phyloP scores from a whole-genome alignment of 306 rosid genomes.

The peach (Prunus persica) region DNA sequence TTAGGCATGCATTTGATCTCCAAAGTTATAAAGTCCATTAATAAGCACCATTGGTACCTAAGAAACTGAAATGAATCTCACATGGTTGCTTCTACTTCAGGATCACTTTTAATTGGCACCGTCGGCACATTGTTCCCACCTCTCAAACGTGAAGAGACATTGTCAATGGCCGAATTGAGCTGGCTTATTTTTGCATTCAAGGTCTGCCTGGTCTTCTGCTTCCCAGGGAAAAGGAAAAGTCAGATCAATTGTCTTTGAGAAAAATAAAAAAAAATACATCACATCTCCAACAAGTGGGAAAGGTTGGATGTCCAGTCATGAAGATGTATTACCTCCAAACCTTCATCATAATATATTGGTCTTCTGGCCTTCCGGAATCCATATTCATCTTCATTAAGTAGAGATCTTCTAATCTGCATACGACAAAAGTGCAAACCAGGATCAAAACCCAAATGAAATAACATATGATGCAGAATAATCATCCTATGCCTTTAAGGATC shows the following conservation, averaged over 20 bases:
- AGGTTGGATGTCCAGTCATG: conserved; percentile 4
- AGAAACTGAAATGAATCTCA: conserved; percentile 30
- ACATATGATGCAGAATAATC: not conserved
- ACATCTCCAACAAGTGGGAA: conserved; percentile 8
- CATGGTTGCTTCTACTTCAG: conserved; percentile 72
- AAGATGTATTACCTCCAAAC: conserved; percentile 65
- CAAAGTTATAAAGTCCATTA: conserved; percentile 10
- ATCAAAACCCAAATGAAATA: conserved; percentile 19
- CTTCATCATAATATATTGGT: conserved; percentile 90
- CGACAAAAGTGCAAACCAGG: conserved; percentile 10
- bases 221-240: conserved; percentile 16
- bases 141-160: conserved; percentile 89
- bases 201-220: conserved; percentile 76
- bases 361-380: conserved; percentile 82
- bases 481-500: not conserved
- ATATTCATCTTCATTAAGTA: conserved; percentile 78
- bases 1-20: conserved; percentile 7
- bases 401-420: conserved; percentile 76
- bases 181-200: conserved; percentile 83
- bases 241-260: not conserved
- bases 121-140: conserved; percentile 69
- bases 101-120: conserved; percentile 57
- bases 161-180: conserved; percentile 92
- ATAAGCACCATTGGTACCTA: conserved; percentile 18
- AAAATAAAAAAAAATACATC: not conserved